Conservation (phyloP, 768 basidiomycete species). For the Kwoniella sp. region DNA sequence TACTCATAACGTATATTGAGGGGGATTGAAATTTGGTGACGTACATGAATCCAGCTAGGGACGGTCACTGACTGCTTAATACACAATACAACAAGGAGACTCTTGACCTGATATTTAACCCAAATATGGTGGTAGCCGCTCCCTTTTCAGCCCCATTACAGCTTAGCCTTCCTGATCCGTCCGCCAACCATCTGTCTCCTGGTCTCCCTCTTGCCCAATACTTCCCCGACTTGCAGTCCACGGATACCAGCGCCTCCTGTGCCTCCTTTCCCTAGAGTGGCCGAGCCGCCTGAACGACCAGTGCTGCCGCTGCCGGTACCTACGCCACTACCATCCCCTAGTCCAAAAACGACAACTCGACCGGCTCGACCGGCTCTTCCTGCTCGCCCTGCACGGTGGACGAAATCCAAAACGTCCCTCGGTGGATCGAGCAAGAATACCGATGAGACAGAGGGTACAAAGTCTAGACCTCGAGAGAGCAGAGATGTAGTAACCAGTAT, state of each 20-base stretch:
- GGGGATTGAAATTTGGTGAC: too few relatives aligned
- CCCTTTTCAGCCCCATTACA: too few relatives aligned
- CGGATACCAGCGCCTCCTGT: background rate
- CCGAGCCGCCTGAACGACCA: background rate
- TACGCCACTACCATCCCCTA: constrained; percentile 32
- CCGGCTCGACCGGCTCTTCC: constrained; percentile 64
- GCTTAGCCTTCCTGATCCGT: constrained; percentile 3
- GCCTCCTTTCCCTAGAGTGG: background rate
- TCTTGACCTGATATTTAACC: too few relatives aligned
- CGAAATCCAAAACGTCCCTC: constrained; percentile 83
- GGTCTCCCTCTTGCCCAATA: constrained; percentile 7
- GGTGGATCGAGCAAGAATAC: constrained; percentile 88
- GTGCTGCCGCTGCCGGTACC: background rate
- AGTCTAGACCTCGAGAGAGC: constrained; percentile 87
- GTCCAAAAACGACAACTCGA: constrained; percentile 51
- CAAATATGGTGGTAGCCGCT: too few relatives aligned
- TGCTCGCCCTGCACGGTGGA: constrained; percentile 84
- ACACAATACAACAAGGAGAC: too few relatives aligned
- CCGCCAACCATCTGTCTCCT: constrained; percentile 19
- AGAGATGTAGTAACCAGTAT: constrained; percentile 88
- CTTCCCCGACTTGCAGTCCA: constrained; percentile 10
- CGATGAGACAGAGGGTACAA: constrained; percentile 72
- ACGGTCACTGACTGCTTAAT: too few relatives aligned
- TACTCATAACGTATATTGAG: too few relatives aligned
- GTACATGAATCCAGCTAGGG: too few relatives aligned